Evolutionary conservation across 306 rosid genomes (phyloP), one percentile per base, ranked within the genome.

Genomic region (Delonix regia): DNA sequence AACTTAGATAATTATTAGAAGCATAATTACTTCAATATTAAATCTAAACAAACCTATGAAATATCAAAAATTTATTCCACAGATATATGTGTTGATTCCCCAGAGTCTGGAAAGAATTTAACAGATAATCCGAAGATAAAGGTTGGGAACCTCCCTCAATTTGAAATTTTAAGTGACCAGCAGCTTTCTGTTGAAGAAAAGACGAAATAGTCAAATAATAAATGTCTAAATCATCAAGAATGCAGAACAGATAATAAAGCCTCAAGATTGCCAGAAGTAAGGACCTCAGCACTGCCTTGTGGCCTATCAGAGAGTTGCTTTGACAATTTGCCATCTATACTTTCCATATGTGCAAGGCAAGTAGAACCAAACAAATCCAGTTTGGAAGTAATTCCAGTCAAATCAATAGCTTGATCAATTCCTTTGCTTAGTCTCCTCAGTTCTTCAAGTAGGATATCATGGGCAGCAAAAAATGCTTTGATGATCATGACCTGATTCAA

Each of bases 41-140:
- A 57, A 44, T 51, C 18, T 25, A 80, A 52, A 73, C 81, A 73
- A 65, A 95, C 99, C 99, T 93, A 88, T 93, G 99, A 84, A 95
- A 95, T 44, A 82, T 85, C 83, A 93, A 66, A 88, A 93, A 95
- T n/a, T 78, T 84, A 71, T 89, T 95, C 98, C 99, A 95, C 71
- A 95, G 86, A 84, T 73, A 80, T 15, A 76, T 75, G 34, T 93
- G 83, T 87, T 88, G 94, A 78, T 91, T 90, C 5, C 97, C 98
- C 85, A 92, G 74, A 64, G 83, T 73, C 82, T 82, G 88, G 42
- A 87, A 86, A 28, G 67, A 76, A 53, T 78, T 88, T 76, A 74
- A 59, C n/a, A 89, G 78, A 75, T 86, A 83, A 69, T 81, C 89
- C 86, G 74, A 77, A 22, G 92, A 86, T 70, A 86, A 80, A 34